phyloP scores from a whole-genome alignment of 129 eudicot species.

The Tagetes erecta region DNA sequence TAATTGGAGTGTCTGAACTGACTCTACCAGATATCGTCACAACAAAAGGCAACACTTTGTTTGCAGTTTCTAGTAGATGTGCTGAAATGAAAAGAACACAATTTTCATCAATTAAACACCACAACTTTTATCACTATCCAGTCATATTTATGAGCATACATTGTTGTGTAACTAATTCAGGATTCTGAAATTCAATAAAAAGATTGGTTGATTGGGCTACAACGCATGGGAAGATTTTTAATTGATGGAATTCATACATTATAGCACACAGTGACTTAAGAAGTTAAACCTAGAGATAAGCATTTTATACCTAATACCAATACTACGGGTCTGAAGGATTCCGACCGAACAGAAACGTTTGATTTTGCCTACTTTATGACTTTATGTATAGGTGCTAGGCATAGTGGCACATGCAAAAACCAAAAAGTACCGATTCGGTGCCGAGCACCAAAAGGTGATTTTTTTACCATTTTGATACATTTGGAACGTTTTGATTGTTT shows the following conservation, averaged over 20 bases:
- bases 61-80: slow-evolving; percentile 71
- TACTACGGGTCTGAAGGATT: no score
- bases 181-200: background rate
- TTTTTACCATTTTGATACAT: no score
- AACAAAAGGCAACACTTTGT: slow-evolving; percentile 79
- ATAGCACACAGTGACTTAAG: background rate
- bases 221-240: background rate
- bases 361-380: no score
- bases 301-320: no score
- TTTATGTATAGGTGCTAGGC: no score
- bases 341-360: no score
- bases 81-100: slow-evolving; percentile 51
- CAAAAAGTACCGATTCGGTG: no score
- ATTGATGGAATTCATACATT: background rate
- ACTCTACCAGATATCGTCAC: slow-evolving; percentile 94
- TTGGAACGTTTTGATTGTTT: no score
- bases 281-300: background rate
- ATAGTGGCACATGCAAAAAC: no score
- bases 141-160: background rate
- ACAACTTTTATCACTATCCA: background rate
- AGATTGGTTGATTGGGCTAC: background rate
- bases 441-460: no score
- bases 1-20: slow-evolving; percentile 86
- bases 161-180: background rate
- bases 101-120: background rate